Conservation (phyloP, 73 alveolate genomes). For the Halteria grandinella region DNA sequence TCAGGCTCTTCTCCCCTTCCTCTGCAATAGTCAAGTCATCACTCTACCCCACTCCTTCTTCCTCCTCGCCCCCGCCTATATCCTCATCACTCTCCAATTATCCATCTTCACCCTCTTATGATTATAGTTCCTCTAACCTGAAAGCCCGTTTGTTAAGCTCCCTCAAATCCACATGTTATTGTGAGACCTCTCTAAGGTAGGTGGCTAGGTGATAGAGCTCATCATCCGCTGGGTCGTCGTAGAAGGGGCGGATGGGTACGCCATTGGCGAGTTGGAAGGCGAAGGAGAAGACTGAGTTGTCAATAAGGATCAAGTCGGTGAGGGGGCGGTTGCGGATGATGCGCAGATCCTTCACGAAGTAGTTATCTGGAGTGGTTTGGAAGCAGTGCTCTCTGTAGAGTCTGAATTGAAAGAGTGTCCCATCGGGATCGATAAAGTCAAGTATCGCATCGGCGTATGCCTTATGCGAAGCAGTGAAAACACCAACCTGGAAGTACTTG, state of each 20-base stretch:
- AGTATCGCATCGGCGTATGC: conserved; percentile 75
- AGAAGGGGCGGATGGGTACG: conserved; percentile 22
- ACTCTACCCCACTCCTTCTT: too few species aligned
- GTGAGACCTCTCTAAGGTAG: conserved; percentile 11
- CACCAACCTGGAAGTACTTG: conserved; percentile 55
- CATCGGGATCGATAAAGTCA: conserved; percentile 69
- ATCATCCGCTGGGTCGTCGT: conserved; percentile 4
- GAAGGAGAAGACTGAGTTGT: conserved; percentile 38
- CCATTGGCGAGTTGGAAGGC: conserved; percentile 47
- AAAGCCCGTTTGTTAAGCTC: conserved; percentile 18
- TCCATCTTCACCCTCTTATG: too few species aligned
- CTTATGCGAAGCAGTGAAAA: conserved; percentile 64
- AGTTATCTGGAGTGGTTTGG: conserved; percentile 50
- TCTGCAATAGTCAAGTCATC: too few species aligned
- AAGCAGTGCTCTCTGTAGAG: conserved; percentile 76
- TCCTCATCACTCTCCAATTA: too few species aligned
- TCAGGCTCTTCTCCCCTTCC: too few species aligned
- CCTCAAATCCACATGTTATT: conserved; percentile 12
- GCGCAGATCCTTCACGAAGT: conserved; percentile 73
- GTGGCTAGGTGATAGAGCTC: not conserved
- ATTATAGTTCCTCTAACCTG: not conserved
- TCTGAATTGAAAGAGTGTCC: conserved; percentile 61
- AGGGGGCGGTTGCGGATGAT: conserved; percentile 55
- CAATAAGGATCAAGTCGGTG: conserved; percentile 18
- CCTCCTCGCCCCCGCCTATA: too few species aligned